Conservation (phyloP, 106 monocot species). For the Posidonia australis region DNA sequence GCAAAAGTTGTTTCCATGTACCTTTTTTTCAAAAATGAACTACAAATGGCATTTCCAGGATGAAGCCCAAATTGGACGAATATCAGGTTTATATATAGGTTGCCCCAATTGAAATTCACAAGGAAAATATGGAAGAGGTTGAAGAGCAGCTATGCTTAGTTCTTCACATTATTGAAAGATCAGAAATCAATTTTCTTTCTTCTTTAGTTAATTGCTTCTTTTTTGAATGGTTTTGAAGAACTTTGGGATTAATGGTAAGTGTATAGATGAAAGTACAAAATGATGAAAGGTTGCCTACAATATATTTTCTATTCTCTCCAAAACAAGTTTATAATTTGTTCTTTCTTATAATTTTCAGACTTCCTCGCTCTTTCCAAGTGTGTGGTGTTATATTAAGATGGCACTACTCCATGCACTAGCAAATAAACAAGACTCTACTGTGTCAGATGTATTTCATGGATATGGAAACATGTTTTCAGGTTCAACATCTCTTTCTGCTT, state of each 20-base stretch:
- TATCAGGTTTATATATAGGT: slow-evolving; percentile 55
- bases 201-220: slow-evolving; percentile 58
- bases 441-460: slow-evolving; percentile 32
- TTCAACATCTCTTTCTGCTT: neutral
- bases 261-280: neutral
- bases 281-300: neutral
- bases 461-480: slow-evolving; percentile 10
- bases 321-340: neutral
- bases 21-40: too few relatives aligned
- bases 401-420: slow-evolving; percentile 79
- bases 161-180: slow-evolving; percentile 53
- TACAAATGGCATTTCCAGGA: too few relatives aligned
- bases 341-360: slow-evolving; percentile 30
- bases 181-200: slow-evolving; percentile 39
- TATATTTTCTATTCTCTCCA: neutral
- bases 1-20: too few relatives aligned
- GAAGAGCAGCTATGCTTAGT: slow-evolving; percentile 82
- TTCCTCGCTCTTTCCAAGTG: slow-evolving; percentile 79
- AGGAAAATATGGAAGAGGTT: slow-evolving; percentile 59
- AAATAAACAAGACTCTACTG: slow-evolving; percentile 24
- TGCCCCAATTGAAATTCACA: slow-evolving; percentile 75
- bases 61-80: too few relatives aligned
- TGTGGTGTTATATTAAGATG: slow-evolving; percentile 86
- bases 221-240: slow-evolving; percentile 72
- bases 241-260: slow-evolving; percentile 65